Conservation (phyloP, 2,329 filamentous ascomycete species). For the Fusarium xyrophilum region DNA sequence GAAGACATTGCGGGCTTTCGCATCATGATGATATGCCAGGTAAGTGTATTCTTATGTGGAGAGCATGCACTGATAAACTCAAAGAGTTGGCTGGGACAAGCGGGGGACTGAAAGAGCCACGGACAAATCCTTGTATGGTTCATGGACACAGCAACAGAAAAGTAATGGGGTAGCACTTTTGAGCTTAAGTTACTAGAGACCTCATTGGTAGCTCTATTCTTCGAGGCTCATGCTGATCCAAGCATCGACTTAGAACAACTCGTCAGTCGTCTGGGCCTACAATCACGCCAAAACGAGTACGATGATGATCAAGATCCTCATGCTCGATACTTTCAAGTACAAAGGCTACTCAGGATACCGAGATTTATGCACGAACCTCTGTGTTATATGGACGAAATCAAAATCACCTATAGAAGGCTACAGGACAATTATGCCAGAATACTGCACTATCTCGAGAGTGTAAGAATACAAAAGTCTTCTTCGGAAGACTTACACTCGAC, state of each 20-base stretch:
- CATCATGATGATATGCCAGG: slow-evolving; percentile 46
- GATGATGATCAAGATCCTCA: background rate
- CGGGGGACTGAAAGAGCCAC: slow-evolving; percentile 8
- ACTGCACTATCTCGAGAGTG: background rate
- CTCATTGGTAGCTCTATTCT: background rate
- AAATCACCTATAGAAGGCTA: background rate
- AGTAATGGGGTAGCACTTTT: background rate
- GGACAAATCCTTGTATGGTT: background rate
- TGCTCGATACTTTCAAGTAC: background rate
- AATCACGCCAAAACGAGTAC: background rate
- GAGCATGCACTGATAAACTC: background rate
- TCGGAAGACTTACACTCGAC: background rate
- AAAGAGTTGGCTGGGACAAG: slow-evolving; percentile 42
- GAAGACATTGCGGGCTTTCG: slow-evolving; percentile 47
- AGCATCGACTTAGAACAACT: background rate
- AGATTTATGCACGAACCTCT: background rate
- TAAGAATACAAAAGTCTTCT: background rate
- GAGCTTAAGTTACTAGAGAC: background rate
- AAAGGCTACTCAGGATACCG: background rate
- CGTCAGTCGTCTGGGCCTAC: background rate
- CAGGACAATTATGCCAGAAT: background rate
- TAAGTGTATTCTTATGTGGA: background rate
- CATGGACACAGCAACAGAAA: background rate
- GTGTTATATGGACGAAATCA: background rate
- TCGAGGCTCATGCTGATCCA: slow-evolving; percentile 1